phyloP scores from a whole-genome alignment of 208 protist species.

The Wallacemonas rigidus region DNA sequence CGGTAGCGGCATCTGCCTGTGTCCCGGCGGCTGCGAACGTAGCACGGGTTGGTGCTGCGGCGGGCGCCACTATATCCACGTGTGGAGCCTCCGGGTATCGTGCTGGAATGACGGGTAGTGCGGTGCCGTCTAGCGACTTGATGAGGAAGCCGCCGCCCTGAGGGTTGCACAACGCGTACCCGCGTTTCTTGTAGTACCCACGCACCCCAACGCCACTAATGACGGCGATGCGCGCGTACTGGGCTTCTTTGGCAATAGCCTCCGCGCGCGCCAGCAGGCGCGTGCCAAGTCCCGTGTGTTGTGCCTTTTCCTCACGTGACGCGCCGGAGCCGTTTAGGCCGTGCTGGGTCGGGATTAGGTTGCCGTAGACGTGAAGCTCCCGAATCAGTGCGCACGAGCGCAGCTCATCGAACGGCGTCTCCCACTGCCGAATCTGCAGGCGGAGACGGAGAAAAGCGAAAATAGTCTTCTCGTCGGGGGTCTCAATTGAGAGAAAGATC shows the following conservation, averaged over 20 bases:
- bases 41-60: too few species aligned
- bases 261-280: conserved; percentile 97
- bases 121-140: conserved; percentile 36
- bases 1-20: too few species aligned
- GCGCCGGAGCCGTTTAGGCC: background rate
- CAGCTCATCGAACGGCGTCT: conserved; percentile 96
- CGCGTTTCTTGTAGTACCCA: conserved; percentile 96
- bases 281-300: conserved; percentile 96
- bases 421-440: conserved; percentile 63
- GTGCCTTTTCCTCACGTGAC: conserved; percentile 85
- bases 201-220: conserved; percentile 98
- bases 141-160: conserved; percentile 68
- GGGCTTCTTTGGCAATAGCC: conserved; percentile 91
- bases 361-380: conserved; percentile 97
- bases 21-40: too few species aligned
- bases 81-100: conserved; percentile 7
- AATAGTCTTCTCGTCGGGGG: conserved; percentile 57
- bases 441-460: conserved; percentile 86
- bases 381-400: conserved; percentile 93
- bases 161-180: conserved; percentile 79
- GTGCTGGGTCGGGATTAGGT: conserved; percentile 60
- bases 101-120: background rate
- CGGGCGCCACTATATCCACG: background rate
- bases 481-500: conserved; percentile 82
- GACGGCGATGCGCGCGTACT: conserved; percentile 94